phyloP scores from a whole-genome alignment of 140 eudicot genomes.

The Artemisia princeps region DNA sequence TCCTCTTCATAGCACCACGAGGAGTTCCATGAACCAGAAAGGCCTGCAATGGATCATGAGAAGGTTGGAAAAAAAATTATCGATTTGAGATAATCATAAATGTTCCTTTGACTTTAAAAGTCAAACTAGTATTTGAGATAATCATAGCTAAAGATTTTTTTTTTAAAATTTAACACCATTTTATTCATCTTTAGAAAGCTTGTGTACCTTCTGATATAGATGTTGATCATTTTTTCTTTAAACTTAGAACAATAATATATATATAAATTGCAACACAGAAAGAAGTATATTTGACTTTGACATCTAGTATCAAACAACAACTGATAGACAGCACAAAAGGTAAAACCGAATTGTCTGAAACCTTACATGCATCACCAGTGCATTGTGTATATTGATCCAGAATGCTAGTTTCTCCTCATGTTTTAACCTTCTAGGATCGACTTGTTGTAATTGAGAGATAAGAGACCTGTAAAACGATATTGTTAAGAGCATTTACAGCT shows the following conservation, averaged over 20 bases:
- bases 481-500: background rate
- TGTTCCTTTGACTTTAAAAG: constrained; percentile 14
- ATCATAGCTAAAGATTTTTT: background rate
- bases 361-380: constrained; percentile 84
- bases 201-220: constrained; percentile 1
- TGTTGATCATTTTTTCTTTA: background rate
- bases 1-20: constrained; percentile 54
- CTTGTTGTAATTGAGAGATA: constrained; percentile 46
- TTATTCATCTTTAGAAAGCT: background rate
- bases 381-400: constrained; percentile 92
- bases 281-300: background rate
- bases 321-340: background rate
- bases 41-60: constrained; percentile 37
- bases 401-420: constrained; percentile 77
- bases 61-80: constrained; percentile 7
- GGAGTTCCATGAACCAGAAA: constrained; percentile 74
- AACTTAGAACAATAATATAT: background rate
- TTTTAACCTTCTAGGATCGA: constrained; percentile 70
- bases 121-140: constrained; percentile 8
- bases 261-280: background rate
- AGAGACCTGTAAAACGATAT: constrained; percentile 51
- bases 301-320: background rate
- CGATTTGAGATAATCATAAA: background rate
- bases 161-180: background rate
- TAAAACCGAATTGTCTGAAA: background rate